These are phyloP conservation scores for Dianthus caryophyllus DNA, from an alignment of 148 eudicot genomes.

Conservation along the genomic window DNA sequence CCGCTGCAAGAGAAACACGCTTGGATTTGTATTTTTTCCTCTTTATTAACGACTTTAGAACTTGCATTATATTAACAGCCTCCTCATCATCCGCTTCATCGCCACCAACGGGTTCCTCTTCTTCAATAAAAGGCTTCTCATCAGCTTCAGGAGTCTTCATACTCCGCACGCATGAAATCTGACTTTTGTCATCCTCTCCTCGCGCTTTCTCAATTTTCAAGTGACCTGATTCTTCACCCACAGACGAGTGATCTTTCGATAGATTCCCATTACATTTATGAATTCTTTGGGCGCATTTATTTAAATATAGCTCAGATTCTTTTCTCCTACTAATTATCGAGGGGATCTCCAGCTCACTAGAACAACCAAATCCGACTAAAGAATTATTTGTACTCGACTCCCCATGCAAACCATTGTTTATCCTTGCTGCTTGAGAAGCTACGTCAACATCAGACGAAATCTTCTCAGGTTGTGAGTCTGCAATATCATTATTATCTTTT, in stretches of 20 bases:
- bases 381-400: slow-evolving; percentile 5
- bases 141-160: slow-evolving; percentile 11
- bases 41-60: slow-evolving; percentile 8
- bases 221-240: slow-evolving; percentile 28
- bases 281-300: slow-evolving; percentile 76
- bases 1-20: slow-evolving; percentile 15
- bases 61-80: slow-evolving; percentile 14
- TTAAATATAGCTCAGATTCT: slow-evolving; percentile 50
- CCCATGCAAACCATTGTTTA: slow-evolving; percentile 19
- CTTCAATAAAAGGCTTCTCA: slow-evolving; percentile 12
- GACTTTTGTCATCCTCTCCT: slow-evolving; percentile 29
- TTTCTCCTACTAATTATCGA: slow-evolving; percentile 57
- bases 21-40: slow-evolving; percentile 30
- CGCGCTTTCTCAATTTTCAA: slow-evolving; percentile 22
- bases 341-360: slow-evolving; percentile 44
- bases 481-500: slow-evolving; percentile 5
- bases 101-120: slow-evolving; percentile 22
- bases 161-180: slow-evolving; percentile 16
- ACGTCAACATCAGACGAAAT: slow-evolving; percentile 8
- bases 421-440: slow-evolving; percentile 16
- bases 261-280: slow-evolving; percentile 60
- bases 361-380: slow-evolving; percentile 16
- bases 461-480: slow-evolving; percentile 1
- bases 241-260: slow-evolving; percentile 37
- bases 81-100: slow-evolving; percentile 11